Conservation (phyloP, 495 filamentous ascomycete species). For the Neurospora sp. region DNA sequence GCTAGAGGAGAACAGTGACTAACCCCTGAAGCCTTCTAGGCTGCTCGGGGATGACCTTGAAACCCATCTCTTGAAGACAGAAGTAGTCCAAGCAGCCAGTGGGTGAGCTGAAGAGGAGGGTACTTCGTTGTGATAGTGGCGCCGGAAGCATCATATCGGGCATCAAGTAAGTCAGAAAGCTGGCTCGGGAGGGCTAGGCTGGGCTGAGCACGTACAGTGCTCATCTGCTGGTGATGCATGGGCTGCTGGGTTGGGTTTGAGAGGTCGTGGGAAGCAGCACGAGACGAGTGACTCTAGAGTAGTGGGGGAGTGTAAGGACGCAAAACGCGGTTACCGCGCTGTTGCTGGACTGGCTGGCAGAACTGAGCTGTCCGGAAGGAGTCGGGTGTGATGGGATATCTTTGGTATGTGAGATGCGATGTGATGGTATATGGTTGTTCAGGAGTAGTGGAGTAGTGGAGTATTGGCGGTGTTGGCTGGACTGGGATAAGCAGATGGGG, state of each 20-base stretch:
- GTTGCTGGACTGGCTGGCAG: background rate
- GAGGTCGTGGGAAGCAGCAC: background rate
- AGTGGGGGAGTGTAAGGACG: no score
- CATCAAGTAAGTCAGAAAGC: background rate
- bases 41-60: background rate
- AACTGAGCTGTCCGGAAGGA: background rate
- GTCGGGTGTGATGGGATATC: background rate
- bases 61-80: background rate
- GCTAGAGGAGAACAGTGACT: background rate
- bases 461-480: background rate
- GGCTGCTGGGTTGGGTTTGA: background rate
- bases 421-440: background rate
- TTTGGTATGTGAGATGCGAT: background rate
- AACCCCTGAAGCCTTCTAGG: background rate
- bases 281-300: no score
- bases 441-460: background rate
- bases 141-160: background rate
- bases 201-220: background rate
- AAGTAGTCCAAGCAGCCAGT: background rate
- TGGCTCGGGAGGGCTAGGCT: background rate
- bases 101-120: background rate
- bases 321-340: background rate
- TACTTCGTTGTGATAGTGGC: background rate
- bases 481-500: background rate
- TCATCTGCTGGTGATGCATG: background rate